Percentiles rank a stretch among this genome's conserved stretches.
phyloP scores from a whole-genome alignment of 2,329 filamentous ascomycete genomes.

The Rasamsonia emersonii region DNA sequence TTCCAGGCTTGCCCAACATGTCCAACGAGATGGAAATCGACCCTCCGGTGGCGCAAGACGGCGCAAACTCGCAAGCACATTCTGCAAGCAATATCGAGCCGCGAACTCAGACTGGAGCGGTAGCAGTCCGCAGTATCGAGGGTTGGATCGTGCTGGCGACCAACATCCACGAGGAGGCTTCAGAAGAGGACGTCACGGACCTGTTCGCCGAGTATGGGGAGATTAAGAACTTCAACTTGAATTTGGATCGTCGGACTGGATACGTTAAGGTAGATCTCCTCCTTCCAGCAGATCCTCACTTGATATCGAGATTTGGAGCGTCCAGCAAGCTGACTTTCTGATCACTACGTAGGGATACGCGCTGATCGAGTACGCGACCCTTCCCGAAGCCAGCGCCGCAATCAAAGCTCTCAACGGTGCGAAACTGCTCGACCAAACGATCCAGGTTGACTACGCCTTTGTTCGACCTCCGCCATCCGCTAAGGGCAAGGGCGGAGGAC shows the following conservation, averaged over 20 bases:
- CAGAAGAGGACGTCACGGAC: slow-evolving; percentile 59
- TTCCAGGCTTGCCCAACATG: too few species aligned
- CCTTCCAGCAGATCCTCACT: background rate
- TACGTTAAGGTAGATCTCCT: slow-evolving; percentile 53
- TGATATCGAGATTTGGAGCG: background rate
- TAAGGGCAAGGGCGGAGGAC: slow-evolving; percentile 32
- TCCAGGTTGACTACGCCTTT: slow-evolving; percentile 57
- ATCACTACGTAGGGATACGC: slow-evolving; percentile 48
- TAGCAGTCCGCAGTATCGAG: slow-evolving; percentile 59
- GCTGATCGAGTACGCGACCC: slow-evolving; percentile 57
- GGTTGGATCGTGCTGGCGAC: slow-evolving; percentile 62
- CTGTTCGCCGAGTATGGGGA: slow-evolving; percentile 59
- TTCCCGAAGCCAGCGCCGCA: slow-evolving; percentile 54
- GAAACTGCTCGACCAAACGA: slow-evolving; percentile 58
- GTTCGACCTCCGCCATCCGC: slow-evolving; percentile 49
- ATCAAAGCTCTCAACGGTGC: slow-evolving; percentile 53
- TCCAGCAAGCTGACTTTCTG: background rate
- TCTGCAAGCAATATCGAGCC: slow-evolving; percentile 28
- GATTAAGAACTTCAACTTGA: slow-evolving; percentile 60
- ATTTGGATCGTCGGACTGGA: slow-evolving; percentile 56
- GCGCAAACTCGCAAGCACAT: slow-evolving; percentile 19
- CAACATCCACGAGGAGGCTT: slow-evolving; percentile 61
- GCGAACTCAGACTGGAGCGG: slow-evolving; percentile 36
- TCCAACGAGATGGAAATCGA: slow-evolving; percentile 41
- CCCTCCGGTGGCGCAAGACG: slow-evolving; percentile 27